Percentiles rank a stretch among this genome's conserved stretches.
These are phyloP conservation scores for Fulvia fulva DNA, from an alignment of 2,329 filamentous ascomycete genomes.

Conservation along the genomic window DNA sequence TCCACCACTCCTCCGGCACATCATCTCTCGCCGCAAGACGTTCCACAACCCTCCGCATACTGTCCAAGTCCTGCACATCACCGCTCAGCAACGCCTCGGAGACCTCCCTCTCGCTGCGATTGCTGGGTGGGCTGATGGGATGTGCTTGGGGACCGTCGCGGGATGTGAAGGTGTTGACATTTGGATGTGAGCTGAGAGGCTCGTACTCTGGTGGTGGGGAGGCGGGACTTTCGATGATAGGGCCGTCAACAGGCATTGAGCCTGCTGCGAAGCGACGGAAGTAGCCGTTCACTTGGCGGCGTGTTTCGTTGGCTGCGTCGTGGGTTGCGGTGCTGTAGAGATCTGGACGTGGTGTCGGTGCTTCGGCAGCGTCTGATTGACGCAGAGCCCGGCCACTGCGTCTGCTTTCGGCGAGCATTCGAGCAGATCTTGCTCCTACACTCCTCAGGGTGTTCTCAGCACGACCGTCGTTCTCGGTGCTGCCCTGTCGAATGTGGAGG, in stretches of 20 bases:
- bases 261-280: slow-evolving; percentile 23
- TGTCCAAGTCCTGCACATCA: slow-evolving; percentile 46
- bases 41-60: slow-evolving; percentile 70
- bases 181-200: slow-evolving; percentile 12
- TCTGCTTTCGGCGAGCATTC: slow-evolving; percentile 9
- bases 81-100: slow-evolving; percentile 23
- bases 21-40: slow-evolving; percentile 67
- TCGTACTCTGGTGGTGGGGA: slow-evolving; percentile 28
- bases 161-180: slow-evolving; percentile 21
- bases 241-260: slow-evolving; percentile 7
- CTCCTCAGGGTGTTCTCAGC: no score
- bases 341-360: slow-evolving; percentile 17
- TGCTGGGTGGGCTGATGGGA: slow-evolving; percentile 26
- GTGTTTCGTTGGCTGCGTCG: slow-evolving; percentile 15
- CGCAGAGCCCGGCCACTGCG: slow-evolving; percentile 1
- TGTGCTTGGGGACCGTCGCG: slow-evolving; percentile 25
- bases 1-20: slow-evolving; percentile 80
- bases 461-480: slow-evolving; percentile 4
- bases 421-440: no score
- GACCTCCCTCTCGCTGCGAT: slow-evolving; percentile 21
- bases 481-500: slow-evolving; percentile 14
- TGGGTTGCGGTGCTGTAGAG: slow-evolving; percentile 17
- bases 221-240: slow-evolving; percentile 2
- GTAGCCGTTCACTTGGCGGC: slow-evolving; percentile 21
- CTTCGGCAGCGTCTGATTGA: background rate